Evolutionary conservation across 495 filamentous ascomycete genomes (phyloP), one percentile per base, ranked within the genome.

Genomic region (Penicillium cosmopolitanum): DNA sequence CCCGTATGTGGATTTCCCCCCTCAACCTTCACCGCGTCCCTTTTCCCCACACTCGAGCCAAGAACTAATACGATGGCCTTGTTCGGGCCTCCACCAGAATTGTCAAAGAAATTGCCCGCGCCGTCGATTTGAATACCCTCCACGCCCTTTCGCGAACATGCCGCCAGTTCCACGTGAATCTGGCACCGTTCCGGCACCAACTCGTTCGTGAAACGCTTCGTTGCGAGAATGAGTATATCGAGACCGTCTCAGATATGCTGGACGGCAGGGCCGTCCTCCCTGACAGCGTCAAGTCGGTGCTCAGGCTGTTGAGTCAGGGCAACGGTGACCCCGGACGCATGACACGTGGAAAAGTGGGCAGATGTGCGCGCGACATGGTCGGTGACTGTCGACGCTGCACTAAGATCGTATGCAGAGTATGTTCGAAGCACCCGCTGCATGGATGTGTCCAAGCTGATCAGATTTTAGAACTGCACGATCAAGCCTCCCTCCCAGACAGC

Each of bases 291-390:
- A 75, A 76, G 53, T 74, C 71, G 2, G 73, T 77, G 34, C 63
- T 76, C 10, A 72, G 57, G 8, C 46, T 75, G 18, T 51, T 79
- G 21, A 78, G 73, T 51, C 65, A 67, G 36, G 67, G 67, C 10
- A 72, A 58, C 15, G 44, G 56, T 11, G 69, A 69, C 50, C 58
- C 69, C 16, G 73, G 73, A 7, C 77, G 79, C 18, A 70, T 87
- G 53, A 80, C 79, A 2, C 83, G 77, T 52, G 88, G 89, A 44
- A 92, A 89, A 70, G 75, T 89, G 19, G 84, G 88, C 12, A 80
- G 80, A 60, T 97, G 93, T 66, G 93, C 93, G 38, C 78, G 90
- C 34, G 93, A 97, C 71, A 82, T 95, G 85, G 93, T 97, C 4
- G 82, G 76, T 15, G 89, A 87, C 61, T 97, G 93, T 73, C 85